Evolutionary conservation across 441 rosid genomes (phyloP).

Genomic region (Jatropha multifida): DNA sequence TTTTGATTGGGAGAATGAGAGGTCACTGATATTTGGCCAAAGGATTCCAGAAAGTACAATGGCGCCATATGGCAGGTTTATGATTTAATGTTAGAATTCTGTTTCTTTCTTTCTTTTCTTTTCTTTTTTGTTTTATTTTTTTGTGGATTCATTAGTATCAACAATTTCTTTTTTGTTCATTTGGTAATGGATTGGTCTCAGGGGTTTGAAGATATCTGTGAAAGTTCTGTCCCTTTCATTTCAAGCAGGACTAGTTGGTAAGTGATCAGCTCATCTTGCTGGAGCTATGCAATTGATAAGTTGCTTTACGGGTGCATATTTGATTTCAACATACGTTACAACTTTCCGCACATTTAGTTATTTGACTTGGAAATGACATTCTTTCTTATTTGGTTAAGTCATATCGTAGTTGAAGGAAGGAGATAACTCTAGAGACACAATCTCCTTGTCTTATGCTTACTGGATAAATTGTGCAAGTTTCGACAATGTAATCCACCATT

Average conservation of each 20-base stretch:
- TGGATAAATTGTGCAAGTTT: neutral
- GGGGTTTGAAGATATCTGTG: constrained; percentile 93
- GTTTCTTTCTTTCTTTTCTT: neutral
- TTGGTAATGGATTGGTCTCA: constrained; percentile 32
- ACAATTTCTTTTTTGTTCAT: constrained; percentile 14
- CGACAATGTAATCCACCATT: neutral
- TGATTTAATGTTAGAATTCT: constrained; percentile 15
- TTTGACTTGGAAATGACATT: neutral
- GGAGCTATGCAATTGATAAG: constrained; percentile 7
- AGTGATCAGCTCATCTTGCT: constrained; percentile 29
- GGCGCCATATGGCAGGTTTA: constrained; percentile 66
- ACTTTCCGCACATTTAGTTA: neutral
- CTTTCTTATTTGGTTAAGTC: neutral
- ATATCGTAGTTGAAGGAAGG: neutral
- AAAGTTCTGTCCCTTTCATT: constrained; percentile 83
- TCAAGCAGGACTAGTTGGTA: constrained; percentile 93
- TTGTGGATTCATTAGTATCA: constrained; percentile 10
- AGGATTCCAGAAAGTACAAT: constrained; percentile 80
- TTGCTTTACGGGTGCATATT: neutral
- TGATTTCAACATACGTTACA: neutral
- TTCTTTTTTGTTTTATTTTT: constrained; percentile 7
- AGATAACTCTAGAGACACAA: neutral
- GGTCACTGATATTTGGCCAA: constrained; percentile 90
- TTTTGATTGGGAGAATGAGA: constrained; percentile 99
- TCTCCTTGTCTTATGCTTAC: neutral